Base-by-base conservation (phyloP, 805 yeast genomes). In the Suhomyces pyralidae region DNA sequence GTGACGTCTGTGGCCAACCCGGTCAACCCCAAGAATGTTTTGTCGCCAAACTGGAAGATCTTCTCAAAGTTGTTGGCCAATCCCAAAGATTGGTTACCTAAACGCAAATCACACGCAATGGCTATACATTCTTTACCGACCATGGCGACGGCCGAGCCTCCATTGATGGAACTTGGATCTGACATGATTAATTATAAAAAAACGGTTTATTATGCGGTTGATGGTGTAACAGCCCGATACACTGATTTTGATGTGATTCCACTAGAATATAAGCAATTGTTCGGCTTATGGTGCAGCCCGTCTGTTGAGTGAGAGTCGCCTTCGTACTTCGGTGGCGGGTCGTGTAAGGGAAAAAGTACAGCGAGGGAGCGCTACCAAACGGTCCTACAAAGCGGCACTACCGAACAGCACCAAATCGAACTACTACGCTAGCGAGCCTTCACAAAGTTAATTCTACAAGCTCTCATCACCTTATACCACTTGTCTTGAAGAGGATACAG, bases 81-180 rank as follows among this genome's bases (percentile, higher is more conserved):
- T 51, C 98, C 97, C 22, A 94, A 77, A 6, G 97, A 89, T 70
- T 94, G 99, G 68, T 85, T 84, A 20, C 99, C 99, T 56, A 94
- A 78, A 64, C 98, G 85, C 66, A 94, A 78, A 73, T 94, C 99
- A 62, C 94, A 86, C 3, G 97, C 99, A 64, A 94, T 91, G 28
- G 98, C 99, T 51, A 94, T 92, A 78, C 99, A 94, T 61, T 91
- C 97, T 67, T 96, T 92, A 63, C 99, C 99, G 24, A 86, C 86
- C 99, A 94, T 94, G 58, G 99, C 99, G 32, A 96, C 96, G 49
- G 96, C 97, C 58, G 96, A 81, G 73, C 99, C 99, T 74, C 97
- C 90, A 67, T 86, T 86, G 60, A 86, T 79, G 44, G 90, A 83
- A 68, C 89, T 84, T 65, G 91, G 91, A 71, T 86, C 91, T 44